Evolutionary conservation across 805 yeast genomes (phyloP).

Genomic region (Clavispora fructus): DNA sequence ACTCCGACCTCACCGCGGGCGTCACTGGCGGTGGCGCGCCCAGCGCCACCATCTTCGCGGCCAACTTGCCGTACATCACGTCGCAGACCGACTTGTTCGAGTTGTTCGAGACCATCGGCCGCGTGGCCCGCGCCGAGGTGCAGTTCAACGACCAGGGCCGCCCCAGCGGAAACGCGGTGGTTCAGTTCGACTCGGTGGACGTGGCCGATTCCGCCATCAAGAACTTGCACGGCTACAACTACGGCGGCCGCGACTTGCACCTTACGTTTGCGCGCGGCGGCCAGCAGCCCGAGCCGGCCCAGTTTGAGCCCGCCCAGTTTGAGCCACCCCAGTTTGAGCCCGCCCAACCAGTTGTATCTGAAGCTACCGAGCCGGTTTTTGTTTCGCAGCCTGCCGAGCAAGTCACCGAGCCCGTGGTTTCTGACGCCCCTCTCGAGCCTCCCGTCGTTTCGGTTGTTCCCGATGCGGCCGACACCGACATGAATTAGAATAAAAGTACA

Average conservation of each 20-base stretch:
- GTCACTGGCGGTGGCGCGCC: constrained; percentile 58
- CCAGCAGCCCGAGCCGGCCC: not conserved
- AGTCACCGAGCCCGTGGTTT: not conserved
- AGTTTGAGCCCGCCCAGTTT: too few relatives aligned
- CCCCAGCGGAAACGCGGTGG: constrained; percentile 82
- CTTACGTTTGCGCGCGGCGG: constrained; percentile 55
- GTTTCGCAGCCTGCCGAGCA: too few relatives aligned
- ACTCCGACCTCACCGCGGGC: constrained; percentile 59
- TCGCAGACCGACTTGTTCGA: constrained; percentile 78
- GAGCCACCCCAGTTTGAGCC: too few relatives aligned
- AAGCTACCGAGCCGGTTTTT: too few relatives aligned
- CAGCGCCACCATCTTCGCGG: constrained; percentile 50
- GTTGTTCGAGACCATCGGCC: constrained; percentile 79
- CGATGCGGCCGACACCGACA: not conserved
- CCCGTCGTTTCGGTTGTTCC: not conserved
- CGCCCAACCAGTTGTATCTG: too few relatives aligned
- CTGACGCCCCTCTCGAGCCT: not conserved
- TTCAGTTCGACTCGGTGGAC: constrained; percentile 60
- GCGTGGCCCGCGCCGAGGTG: constrained; percentile 71
- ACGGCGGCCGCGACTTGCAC: constrained; percentile 72
- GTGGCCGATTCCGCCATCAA: constrained; percentile 71
- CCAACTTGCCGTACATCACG: constrained; percentile 87
- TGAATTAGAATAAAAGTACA: not conserved
- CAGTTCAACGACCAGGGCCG: constrained; percentile 54
- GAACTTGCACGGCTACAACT: constrained; percentile 72